These are phyloP conservation scores for Endocarpon pusillum DNA, from an alignment of 495 filamentous ascomycete genomes.

Conservation along the genomic window DNA sequence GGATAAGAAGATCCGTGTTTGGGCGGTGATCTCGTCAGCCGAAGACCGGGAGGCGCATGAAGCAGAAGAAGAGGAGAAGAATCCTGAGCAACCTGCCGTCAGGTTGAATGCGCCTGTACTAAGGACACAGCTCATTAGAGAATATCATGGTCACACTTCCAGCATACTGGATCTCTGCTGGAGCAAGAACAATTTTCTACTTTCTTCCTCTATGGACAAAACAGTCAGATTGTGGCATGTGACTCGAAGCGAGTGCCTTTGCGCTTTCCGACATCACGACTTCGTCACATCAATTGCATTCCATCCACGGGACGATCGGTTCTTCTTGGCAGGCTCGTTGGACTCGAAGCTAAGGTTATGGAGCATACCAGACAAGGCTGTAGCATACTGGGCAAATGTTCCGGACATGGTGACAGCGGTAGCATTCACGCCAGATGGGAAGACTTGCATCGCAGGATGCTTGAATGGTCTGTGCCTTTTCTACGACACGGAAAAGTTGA, in stretches of 20 bases:
- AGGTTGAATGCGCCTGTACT: slow-evolving; percentile 87
- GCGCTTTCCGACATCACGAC: slow-evolving; percentile 91
- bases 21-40: slow-evolving; percentile 69
- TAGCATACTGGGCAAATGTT: slow-evolving; percentile 69
- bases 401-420: slow-evolving; percentile 89
- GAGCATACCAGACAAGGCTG: slow-evolving; percentile 93
- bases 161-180: slow-evolving; percentile 87
- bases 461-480: slow-evolving; percentile 76
- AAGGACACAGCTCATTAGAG: slow-evolving; percentile 50
- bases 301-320: slow-evolving; percentile 87
- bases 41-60: slow-evolving; percentile 61
- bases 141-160: slow-evolving; percentile 72
- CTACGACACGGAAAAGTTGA: slow-evolving; percentile 88
- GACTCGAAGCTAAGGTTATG: slow-evolving; percentile 86
- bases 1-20: slow-evolving; percentile 73
- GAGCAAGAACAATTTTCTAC: slow-evolving; percentile 98
- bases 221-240: slow-evolving; percentile 93
- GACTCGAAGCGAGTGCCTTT: slow-evolving; percentile 69
- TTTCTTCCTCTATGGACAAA: slow-evolving; percentile 97
- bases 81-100: slow-evolving; percentile 24
- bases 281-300: slow-evolving; percentile 92
- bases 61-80: slow-evolving; percentile 41
- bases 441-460: slow-evolving; percentile 75
- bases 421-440: slow-evolving; percentile 83
- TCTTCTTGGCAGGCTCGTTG: slow-evolving; percentile 86